Conservation (phyloP, 805 yeast genomes). For the Wickerhamomyces mucosus region DNA sequence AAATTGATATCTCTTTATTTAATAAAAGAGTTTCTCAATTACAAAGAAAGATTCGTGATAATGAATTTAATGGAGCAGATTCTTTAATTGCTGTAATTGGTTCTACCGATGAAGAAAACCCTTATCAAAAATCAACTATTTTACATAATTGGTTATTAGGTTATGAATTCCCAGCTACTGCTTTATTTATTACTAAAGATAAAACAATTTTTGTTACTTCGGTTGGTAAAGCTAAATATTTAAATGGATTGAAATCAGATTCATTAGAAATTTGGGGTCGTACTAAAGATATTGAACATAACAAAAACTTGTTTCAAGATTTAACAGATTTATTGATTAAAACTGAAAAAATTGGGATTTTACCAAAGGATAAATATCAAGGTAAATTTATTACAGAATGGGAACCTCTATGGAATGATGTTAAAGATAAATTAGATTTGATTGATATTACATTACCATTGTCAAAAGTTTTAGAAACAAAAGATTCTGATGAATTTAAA, state of each 20-base stretch:
- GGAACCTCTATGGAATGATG: slow-evolving; percentile 35
- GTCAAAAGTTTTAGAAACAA: slow-evolving; percentile 55
- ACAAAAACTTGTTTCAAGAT: slow-evolving; percentile 53
- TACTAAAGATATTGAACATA: slow-evolving; percentile 73
- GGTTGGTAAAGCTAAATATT: slow-evolving; percentile 75
- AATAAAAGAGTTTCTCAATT: slow-evolving; percentile 40
- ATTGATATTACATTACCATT: slow-evolving; percentile 46
- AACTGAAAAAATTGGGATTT: slow-evolving; percentile 48
- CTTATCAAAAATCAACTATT: slow-evolving; percentile 80
- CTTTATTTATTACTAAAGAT: slow-evolving; percentile 51
- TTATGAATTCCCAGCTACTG: slow-evolving; percentile 93
- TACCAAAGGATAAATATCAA: slow-evolving; percentile 66
- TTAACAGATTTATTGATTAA: slow-evolving; percentile 36
- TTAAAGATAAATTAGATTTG: slow-evolving; percentile 30
- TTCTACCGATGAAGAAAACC: slow-evolving; percentile 78
- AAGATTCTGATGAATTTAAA: slow-evolving; percentile 71
- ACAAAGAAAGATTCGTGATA: slow-evolving; percentile 23
- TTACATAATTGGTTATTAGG: slow-evolving; percentile 89
- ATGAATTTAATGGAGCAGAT: slow-evolving; percentile 31
- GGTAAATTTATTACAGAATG: slow-evolving; percentile 85
- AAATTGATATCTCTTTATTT: slow-evolving; percentile 42
- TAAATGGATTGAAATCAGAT: slow-evolving; percentile 45
- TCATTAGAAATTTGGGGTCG: slow-evolving; percentile 57
- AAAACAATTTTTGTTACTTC: slow-evolving; percentile 64
- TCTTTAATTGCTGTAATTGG: slow-evolving; percentile 68